phyloP scores from a whole-genome alignment of 225 moss, liverwort and hornwort genomes.

The Thuidium tamariscinum region DNA sequence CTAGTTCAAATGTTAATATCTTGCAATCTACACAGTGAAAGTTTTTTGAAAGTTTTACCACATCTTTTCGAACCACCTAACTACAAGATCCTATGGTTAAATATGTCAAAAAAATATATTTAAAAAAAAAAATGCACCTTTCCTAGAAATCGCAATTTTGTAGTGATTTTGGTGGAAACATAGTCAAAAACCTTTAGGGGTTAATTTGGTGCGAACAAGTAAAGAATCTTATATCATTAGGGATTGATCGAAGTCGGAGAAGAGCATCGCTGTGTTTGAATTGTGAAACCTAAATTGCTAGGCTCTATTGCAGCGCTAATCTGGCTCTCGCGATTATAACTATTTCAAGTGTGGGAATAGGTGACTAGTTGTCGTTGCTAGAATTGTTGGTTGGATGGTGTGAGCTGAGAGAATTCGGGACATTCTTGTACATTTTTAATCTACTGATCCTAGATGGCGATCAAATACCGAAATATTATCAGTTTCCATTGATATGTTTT shows the following conservation, averaged over 20 bases:
- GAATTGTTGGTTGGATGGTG: neutral
- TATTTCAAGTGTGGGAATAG: neutral
- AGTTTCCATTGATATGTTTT: neutral
- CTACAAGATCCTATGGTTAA: no score
- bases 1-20: no score
- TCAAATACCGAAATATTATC: neutral
- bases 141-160: no score
- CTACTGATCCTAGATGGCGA: neutral
- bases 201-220: neutral
- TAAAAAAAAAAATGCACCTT: no score
- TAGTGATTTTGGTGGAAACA: no score
- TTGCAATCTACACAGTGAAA: no score
- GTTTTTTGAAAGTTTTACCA: no score
- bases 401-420: neutral
- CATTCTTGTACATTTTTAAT: neutral
- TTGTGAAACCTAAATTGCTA: neutral
- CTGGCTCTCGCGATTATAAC: neutral
- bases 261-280: neutral
- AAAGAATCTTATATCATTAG: neutral
- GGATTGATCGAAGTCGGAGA: neutral
- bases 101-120: no score
- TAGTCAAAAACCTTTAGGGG: no score
- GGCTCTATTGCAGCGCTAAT: neutral
- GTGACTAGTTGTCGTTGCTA: neutral
- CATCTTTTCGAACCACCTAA: no score